Evolutionary conservation across 768 basidiomycete genomes (phyloP).

Genomic region (Lactarius hatsudake): DNA sequence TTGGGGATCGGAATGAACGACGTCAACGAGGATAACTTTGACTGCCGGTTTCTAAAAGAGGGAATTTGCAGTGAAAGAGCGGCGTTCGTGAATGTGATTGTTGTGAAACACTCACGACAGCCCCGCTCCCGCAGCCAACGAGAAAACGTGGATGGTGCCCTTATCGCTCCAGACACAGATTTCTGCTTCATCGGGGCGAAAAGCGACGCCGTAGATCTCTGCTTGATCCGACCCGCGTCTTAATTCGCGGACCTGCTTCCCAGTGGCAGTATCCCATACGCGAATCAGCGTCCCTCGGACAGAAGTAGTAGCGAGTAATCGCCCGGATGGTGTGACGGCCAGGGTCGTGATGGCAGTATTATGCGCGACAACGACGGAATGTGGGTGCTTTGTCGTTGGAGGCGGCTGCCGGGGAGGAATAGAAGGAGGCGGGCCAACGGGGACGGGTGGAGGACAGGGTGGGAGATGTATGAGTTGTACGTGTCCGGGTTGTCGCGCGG

Average conservation of each 20-base stretch:
- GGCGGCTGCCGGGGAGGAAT: slow-evolving; percentile 53
- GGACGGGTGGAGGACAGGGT: slow-evolving; percentile 63
- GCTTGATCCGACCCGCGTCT: slow-evolving; percentile 87
- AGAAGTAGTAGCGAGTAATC: slow-evolving; percentile 81
- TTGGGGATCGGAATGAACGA: slow-evolving; percentile 82
- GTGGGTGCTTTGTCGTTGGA: slow-evolving; percentile 57
- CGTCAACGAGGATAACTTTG: slow-evolving; percentile 73
- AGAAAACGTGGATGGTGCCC: slow-evolving; percentile 89
- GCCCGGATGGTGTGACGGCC: slow-evolving; percentile 72
- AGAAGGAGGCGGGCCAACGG: slow-evolving; percentile 54
- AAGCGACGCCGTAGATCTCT: slow-evolving; percentile 86
- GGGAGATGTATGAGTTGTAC: slow-evolving; percentile 85
- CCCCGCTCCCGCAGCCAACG: slow-evolving; percentile 58
- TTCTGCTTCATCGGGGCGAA: slow-evolving; percentile 82
- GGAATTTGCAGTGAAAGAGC: neutral
- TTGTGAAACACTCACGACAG: slow-evolving; percentile 51
- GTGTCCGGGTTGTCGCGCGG: slow-evolving; percentile 83
- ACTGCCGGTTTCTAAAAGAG: slow-evolving; percentile 75
- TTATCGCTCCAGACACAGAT: slow-evolving; percentile 95
- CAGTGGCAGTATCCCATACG: slow-evolving; percentile 76
- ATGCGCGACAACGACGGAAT: slow-evolving; percentile 83
- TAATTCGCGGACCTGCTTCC: slow-evolving; percentile 75
- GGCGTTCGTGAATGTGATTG: neutral
- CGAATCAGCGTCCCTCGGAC: slow-evolving; percentile 80
- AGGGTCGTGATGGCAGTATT: slow-evolving; percentile 75